Evolutionary conservation across 75 land plant genomes (phyloP), one percentile per base, ranked within the genome.

Genomic region (Pinus albicaulis): DNA sequence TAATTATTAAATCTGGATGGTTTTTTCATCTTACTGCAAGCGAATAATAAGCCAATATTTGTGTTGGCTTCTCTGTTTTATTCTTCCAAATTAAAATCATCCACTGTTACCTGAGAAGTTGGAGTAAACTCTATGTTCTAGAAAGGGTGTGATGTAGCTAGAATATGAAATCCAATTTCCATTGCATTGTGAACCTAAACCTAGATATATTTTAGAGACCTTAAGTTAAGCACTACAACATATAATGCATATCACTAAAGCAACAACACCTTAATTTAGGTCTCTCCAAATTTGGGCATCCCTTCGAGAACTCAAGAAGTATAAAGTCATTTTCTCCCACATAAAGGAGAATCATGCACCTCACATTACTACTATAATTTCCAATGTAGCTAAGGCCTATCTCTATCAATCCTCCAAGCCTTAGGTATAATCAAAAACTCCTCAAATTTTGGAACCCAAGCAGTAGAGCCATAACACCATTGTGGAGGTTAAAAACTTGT

Each of bases 211-310:
- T n/a, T n/a, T n/a, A n/a, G n/a, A n/a, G n/a, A n/a, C 19, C 78
- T 72, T 73, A 95, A 76, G 63, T 74, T 77, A 75, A 77, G 36
- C 1, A 88, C 89, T 24, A 92, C 89, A 3, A 60, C 53, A 20
- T 95, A 86, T 31, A 98, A n/a, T n/a, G 92, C 99, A 55, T 76
- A 75, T 91, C 99, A 72, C 91, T 93, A 73, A 98, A 92, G 41
- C 77, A 87, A 76, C 95, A 95, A 10, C 93, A 92, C 73, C 98
- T 83, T 75, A 98, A 80, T 77, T 98, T 98, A 31, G 95, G 82
- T 38, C 89, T n/a, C n/a, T n/a, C n/a, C n/a, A n/a, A n/a, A n/a
- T n/a, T n/a, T n/a, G n/a, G n/a, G n/a, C n/a, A n/a, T 4, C 98
- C 96, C 22, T 56, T 76, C 0, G 95, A 83, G 55, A 94, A 86